Evolutionary conservation across 495 filamentous ascomycete genomes (phyloP), one percentile per base, ranked within the genome.

Genomic region (Trichocladium uniseriatum): DNA sequence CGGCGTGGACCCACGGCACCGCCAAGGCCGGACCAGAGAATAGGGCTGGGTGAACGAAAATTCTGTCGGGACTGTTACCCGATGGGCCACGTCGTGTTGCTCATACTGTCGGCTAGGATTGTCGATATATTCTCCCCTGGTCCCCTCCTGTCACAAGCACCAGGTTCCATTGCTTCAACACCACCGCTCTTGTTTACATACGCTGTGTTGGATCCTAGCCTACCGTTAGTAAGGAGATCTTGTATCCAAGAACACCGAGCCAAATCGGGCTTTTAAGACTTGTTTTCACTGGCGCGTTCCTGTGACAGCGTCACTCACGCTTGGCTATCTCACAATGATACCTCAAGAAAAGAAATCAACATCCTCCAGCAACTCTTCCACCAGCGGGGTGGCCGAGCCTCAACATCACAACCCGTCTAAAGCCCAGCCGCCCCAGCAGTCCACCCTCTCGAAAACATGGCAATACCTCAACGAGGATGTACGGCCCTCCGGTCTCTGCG

Each of bases 401-500:
- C 34, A 34, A n/a, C 15, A 24, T 0, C 24, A 37, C 22, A 19
- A 31, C 11, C 11, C 2, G 8, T 8, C 41, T 14, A 21, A 45
- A 13, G 38, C 13, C 29, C 27, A 29, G 3, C 13, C 20, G 14
- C 47, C n/a, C n/a, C n/a, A n/a, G n/a, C n/a, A n/a, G n/a, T n/a
- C n/a, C n/a, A n/a, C n/a, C n/a, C n/a, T n/a, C n/a, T n/a, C n/a
- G n/a, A 64, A 52, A 41, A 41, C 54, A 46, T 68, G 69, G 65
- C 21, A 42, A 15, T 58, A 74, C 37, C 59, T 74, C 52, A 57
- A 62, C 22, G 62, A 64, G 29, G 44, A 58, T n/a, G 54, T 75
- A 35, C 51, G 62, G 14, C 52, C 67, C 7, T 65, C 65, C 0
- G 35, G 27, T 19, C 63, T 73, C 49, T 65, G 58, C 15, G 72